Evolutionary conservation across 1,139 yeast genomes (phyloP), one percentile per base, ranked within the genome.

Genomic region (Yamadazyma blattariae): DNA sequence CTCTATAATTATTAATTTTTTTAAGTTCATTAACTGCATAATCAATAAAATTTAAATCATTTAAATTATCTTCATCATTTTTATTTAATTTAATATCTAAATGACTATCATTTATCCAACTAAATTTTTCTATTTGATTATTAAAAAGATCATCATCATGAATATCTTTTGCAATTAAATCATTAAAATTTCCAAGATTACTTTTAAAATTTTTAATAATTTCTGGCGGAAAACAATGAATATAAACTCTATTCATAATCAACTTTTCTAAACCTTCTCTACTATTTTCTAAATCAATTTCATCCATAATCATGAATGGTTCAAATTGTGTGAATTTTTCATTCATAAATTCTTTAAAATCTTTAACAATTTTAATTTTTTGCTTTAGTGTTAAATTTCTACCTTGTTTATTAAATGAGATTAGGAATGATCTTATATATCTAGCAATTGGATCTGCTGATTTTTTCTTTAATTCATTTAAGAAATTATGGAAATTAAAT

Each of bases 231-330:
- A 86, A 94, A 26, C 94, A 84, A 37, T 75, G 77, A 2, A 71
- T 70, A 54, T 89, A 90, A 4, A 94, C 60, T 46, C 96, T 70
- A 41, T 92, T 90, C 95, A 90, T 88, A 8, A 94, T 70, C 27
- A 94, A 70, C 55, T 94, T 94, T 57, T 94, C 99, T 54, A 92
- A 71, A 0, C 98, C 98, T 52, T 89, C 97, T 44, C 83, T 65
- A 2, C 95, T 83, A 51, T 90, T 90, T 30, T 74, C 80, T 39
- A 84, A 64, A 23, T 71, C 71, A 4, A 68, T 75, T 16, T 75
- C 71, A 34, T 64, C 77, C 71, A 89, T 74, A 2, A 77, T 66
- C 22, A 77, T 71, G 57, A 90, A 92, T 0, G 97, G 97, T 44
- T 84, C 86, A 48, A 71, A 82, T 9, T 70, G 57, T 4, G 61